Evolutionary conservation across 495 filamentous ascomycete genomes (phyloP), one percentile per base, ranked within the genome.

Genomic region (Pyrenula aspistea): DNA sequence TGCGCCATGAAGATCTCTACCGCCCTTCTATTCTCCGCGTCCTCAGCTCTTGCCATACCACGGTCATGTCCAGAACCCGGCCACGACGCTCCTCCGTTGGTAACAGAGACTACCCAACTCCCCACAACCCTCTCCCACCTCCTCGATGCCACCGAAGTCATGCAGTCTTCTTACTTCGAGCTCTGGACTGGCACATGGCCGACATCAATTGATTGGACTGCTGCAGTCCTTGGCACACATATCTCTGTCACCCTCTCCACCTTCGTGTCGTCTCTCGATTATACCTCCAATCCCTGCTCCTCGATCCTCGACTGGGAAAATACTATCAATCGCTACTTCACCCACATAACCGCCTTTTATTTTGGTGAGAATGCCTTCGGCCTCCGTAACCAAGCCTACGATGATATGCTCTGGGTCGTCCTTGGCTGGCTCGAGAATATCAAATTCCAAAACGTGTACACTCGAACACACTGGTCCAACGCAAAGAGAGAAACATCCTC

Each of bases 391-490:
- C 80, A 97, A 64, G 93, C 92, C 1, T 95, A 85, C 65, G 93
- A 98, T 67, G 93, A 98, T 66, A 96, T 96, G 77, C 79, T 96
- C 21, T 98, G 93, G 93, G 90, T 97, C 11, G 92, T 95, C 1
- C 74, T 97, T 50, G 87, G 85, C 55, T 97, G 92, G 92, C 76
- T 96, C 57, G 88, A 94, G 65, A 80, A 78, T 52, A 82, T 89
- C 62, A 83, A 89, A 61, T 88, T 93, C 64, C 80, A 91, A 51
- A 67, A 83, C 31, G 61, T 77, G 36, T 85, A 90, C 62, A 42
- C 31, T 15, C 31, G 31, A 4, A 68, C 59, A 77, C 11, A 73
- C 78, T 47, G 81, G 85, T 55, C 75, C 79, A 1, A 67, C 59
- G 19, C 31, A 42, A n/a, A n/a, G n/a, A n/a, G n/a, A n/a, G n/a